Base-by-base conservation (phyloP, 176 grass and related monocot genomes). In the Panicum miliaceum region DNA sequence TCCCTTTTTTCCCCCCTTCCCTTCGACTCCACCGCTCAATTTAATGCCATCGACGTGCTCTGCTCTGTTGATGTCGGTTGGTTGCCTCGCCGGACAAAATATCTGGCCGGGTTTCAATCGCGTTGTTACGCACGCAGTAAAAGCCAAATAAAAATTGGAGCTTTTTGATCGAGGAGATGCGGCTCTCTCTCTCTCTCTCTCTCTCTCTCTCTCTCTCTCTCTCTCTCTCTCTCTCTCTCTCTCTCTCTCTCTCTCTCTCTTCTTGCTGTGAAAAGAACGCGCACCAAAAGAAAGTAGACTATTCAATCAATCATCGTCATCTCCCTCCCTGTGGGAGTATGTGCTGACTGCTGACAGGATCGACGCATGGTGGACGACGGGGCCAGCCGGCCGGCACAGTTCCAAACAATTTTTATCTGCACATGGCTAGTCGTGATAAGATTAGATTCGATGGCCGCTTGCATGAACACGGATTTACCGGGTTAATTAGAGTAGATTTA, bases 211-310 rank as follows among this genome's bases (percentile, higher is more conserved):
- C n/a, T n/a, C n/a, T n/a, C n/a, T n/a, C n/a, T n/a, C n/a, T n/a
- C n/a, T n/a, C n/a, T n/a, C n/a, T n/a, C n/a, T n/a, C n/a, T n/a
- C n/a, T n/a, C n/a, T n/a, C n/a, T n/a, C n/a, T n/a, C n/a, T n/a
- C n/a, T n/a, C n/a, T n/a, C n/a, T n/a, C n/a, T n/a, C n/a, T n/a
- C n/a, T n/a, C n/a, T n/a, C n/a, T n/a, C n/a, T n/a, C 56, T 4
- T 22, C 6, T 56, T 26, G 11, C 37, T 50, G 29, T 13, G 36
- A 74, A 82, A 79, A 86, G 62, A 75, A 75, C n/a, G 40, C 43
- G 10, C 82, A 77, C 68, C 70, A 4, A 58, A 56, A 78, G 26
- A 69, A 41, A 78, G 25, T 47, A 42, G 47, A 73, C 72, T 80
- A 29, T 54, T 82, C 40, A 56, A 76, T 68, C 3, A 75, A n/a